Evolutionary conservation across 1,284 basidiomycete species (phyloP).

Genomic region (Agroathelia rolfsii): DNA sequence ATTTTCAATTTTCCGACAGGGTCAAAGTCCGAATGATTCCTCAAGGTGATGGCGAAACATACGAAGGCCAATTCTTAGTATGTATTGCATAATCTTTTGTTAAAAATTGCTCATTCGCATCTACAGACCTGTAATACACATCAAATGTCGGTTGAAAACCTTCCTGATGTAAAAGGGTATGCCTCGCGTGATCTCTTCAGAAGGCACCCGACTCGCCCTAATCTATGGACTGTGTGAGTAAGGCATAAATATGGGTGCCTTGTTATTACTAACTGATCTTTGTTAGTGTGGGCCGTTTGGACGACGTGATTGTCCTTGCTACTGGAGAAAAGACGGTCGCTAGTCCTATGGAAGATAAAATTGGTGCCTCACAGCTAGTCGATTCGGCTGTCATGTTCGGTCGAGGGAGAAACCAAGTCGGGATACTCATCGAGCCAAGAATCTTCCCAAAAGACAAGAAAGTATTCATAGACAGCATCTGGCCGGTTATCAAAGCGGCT

Average conservation of each 20-base stretch:
- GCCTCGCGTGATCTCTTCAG: conserved; percentile 18
- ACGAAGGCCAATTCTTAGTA: conserved; percentile 25
- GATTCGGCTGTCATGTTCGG: conserved; percentile 28
- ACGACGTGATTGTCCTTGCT: conserved; percentile 27
- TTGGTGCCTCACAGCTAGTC: conserved; percentile 24
- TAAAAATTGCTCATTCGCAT: background rate
- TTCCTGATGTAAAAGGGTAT: conserved; percentile 22
- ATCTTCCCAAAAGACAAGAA: conserved; percentile 5
- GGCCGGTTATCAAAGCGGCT: conserved; percentile 20
- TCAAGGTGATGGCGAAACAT: conserved; percentile 21
- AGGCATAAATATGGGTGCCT: too few relatives aligned
- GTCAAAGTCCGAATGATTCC: conserved; percentile 18
- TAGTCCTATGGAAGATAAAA: conserved; percentile 20
- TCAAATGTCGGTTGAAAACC: conserved; percentile 19
- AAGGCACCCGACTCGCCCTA: conserved; percentile 19
- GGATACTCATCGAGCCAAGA: conserved; percentile 26
- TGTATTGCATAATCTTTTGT: conserved; percentile 1
- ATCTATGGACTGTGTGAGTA: conserved; percentile 20
- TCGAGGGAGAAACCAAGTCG: conserved; percentile 21
- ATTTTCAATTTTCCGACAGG: conserved; percentile 15
- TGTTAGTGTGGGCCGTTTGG: conserved; percentile 25
- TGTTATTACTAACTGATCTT: too few relatives aligned
- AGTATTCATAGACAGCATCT: conserved; percentile 3
- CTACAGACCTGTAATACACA: conserved; percentile 11
- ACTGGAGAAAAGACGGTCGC: conserved; percentile 28